Conservation (phyloP, 192 early-diverging fungal species). For the Umbelopsis isabellina region DNA sequence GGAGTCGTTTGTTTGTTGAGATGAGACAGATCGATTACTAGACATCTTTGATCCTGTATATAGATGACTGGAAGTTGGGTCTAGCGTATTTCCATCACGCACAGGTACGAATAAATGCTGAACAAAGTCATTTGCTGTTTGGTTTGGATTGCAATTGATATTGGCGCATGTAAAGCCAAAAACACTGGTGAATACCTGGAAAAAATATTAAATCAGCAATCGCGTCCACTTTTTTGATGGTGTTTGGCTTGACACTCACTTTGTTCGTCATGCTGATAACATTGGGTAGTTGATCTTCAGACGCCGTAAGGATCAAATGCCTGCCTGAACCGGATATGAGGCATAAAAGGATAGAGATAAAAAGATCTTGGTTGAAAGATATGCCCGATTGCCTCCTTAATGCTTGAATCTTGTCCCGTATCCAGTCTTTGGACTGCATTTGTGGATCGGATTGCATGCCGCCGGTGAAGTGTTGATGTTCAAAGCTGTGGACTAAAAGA, state of each 20-base stretch:
- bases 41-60: not conserved
- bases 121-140: slow-evolving; percentile 38
- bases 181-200: slow-evolving; percentile 44
- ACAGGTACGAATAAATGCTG: slow-evolving; percentile 23
- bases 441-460: slow-evolving; percentile 12
- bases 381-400: slow-evolving; percentile 45
- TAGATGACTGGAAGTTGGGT: not conserved
- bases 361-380: slow-evolving; percentile 55
- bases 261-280: slow-evolving; percentile 51
- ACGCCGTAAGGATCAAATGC: slow-evolving; percentile 51
- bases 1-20: slow-evolving; percentile 12
- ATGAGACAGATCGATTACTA: not conserved
- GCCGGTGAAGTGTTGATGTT: not conserved
- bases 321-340: slow-evolving; percentile 50
- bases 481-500: not conserved
- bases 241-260: slow-evolving; percentile 23
- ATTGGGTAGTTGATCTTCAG: slow-evolving; percentile 43
- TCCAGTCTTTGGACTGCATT: slow-evolving; percentile 43
- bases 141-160: slow-evolving; percentile 45
- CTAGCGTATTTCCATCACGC: slow-evolving; percentile 22
- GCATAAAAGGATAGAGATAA: slow-evolving; percentile 59
- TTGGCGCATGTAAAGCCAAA: slow-evolving; percentile 52
- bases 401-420: slow-evolving; percentile 46
- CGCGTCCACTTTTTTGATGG: not conserved
- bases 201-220: not conserved